Evolutionary conservation across 106 monocot genomes (phyloP), one percentile per base, ranked within the genome.

Genomic region (Triglochin maritima): DNA sequence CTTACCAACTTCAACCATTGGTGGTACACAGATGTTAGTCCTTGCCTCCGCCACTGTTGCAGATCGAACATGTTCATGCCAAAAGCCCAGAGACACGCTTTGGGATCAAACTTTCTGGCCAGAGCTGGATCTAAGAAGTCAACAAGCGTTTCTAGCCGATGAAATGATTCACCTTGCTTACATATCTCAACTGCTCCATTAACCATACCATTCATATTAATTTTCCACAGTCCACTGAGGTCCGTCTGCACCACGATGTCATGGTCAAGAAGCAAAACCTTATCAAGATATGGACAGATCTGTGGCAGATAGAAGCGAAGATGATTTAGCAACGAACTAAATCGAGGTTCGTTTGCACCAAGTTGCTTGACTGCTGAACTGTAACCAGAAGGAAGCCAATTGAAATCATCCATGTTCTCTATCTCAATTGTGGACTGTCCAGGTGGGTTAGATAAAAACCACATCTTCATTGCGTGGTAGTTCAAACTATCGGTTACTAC

Each of bases 51-150:
- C 93, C 93, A 88, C 7, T 88, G 85, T 76, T 88, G 86, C 9
- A 93, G 81, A 81, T 93, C 93, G 59, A 93, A 93, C 64, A 88
- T 83, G 63, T 93, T 93, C 88, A 93, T 88, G 49, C 93, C 88
- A 61, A 86, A 93, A 51, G 88, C 93, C 93, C 88, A 93, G 6
- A 83, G 83, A 76, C 93, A 93, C 2, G 88, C 85, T 7, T 93
- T 88, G 13, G 85, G 86, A 48, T 88, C 76, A 43, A 93, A 93
- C 72, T 54, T 76, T 75, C 83, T 83, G 76, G 81, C 81, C 57
- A 93, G 88, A n/a, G 88, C 63, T 8, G 93, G 93, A 60, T 86
- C 85, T 7, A 83, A 93, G 77, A 93, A 93, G 56, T 93, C 86
- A 85, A 93, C 86, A 46, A 88, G 86, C 71, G 84, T 88, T 3